These are phyloP conservation scores for Coelastrella sp. DNA, from an alignment of 139 green algal species.

Conservation along the genomic window DNA sequence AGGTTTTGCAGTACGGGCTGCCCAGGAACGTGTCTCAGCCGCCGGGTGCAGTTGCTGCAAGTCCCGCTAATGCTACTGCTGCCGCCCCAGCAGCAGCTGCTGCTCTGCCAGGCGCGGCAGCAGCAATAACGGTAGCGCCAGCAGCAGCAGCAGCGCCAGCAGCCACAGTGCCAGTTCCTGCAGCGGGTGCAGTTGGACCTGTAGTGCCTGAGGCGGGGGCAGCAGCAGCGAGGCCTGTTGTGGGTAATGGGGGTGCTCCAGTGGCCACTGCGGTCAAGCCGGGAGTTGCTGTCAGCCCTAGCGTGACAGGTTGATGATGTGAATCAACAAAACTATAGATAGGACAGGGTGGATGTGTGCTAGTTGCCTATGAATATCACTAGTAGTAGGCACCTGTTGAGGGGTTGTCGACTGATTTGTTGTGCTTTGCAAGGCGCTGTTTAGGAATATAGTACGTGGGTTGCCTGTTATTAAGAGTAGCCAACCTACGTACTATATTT, in stretches of 20 bases:
- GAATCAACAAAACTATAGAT: too few species aligned
- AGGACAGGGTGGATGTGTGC: too few species aligned
- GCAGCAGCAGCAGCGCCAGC: background rate
- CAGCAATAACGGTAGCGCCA: background rate
- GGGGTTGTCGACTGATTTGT: too few species aligned
- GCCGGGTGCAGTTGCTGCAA: background rate
- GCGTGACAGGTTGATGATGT: too few species aligned
- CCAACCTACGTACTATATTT: too few species aligned
- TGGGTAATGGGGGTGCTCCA: background rate
- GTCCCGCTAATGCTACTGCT: background rate
- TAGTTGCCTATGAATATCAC: too few species aligned
- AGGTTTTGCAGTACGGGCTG: background rate
- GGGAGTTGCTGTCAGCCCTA: too few species aligned
- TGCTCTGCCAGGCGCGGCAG: background rate
- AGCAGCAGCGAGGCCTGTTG: background rate
- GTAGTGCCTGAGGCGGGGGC: background rate
- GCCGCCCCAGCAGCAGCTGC: background rate
- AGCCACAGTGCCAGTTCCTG: background rate
- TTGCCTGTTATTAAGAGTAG: too few species aligned
- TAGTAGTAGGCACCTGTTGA: too few species aligned
- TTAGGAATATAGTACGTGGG: too few species aligned
- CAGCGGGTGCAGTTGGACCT: background rate
- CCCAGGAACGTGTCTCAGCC: background rate
- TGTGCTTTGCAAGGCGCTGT: too few species aligned
- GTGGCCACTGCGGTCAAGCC: too few species aligned